Evolutionary conservation across 1,284 basidiomycete species (phyloP).

Genomic region (Trichosporon asahii): DNA sequence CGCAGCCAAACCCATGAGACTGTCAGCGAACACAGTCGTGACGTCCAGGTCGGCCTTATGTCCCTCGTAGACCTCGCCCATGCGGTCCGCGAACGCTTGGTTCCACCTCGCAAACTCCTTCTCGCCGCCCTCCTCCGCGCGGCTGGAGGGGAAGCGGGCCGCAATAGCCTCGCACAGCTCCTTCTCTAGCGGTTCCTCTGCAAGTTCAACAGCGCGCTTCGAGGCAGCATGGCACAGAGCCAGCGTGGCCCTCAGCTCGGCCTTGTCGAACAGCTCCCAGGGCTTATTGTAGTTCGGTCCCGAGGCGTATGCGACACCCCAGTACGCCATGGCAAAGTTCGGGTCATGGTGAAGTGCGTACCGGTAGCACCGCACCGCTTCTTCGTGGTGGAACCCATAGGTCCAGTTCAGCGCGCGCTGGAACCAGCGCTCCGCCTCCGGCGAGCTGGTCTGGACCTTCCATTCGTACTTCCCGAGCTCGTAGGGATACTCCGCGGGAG

Average conservation of each 20-base stretch:
- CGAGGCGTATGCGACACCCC: constrained; percentile 42
- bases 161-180: constrained; percentile 19
- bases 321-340: constrained; percentile 36
- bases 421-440: constrained; percentile 40
- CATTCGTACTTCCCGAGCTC: constrained; percentile 29
- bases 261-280: constrained; percentile 27
- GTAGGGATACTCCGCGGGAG: constrained; percentile 22
- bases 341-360: constrained; percentile 35
- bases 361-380: constrained; percentile 37
- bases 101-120: constrained; percentile 31
- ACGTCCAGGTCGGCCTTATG: constrained; percentile 36
- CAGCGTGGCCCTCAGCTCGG: constrained; percentile 22
- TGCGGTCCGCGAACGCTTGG: constrained; percentile 30
- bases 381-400: constrained; percentile 45
- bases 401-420: constrained; percentile 43
- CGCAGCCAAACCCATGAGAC: constrained; percentile 42
- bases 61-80: constrained; percentile 35
- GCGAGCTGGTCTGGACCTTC: constrained; percentile 29
- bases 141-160: constrained; percentile 21
- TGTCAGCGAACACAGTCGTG: constrained; percentile 39
- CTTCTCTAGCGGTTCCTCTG: constrained; percentile 14
- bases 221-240: constrained; percentile 17
- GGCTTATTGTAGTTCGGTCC: constrained; percentile 48
- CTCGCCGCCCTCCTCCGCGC: neutral
- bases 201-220: constrained; percentile 14